Evolutionary conservation across 176 grass and related monocot genomes (phyloP).

Genomic region (Oryza coarctata): DNA sequence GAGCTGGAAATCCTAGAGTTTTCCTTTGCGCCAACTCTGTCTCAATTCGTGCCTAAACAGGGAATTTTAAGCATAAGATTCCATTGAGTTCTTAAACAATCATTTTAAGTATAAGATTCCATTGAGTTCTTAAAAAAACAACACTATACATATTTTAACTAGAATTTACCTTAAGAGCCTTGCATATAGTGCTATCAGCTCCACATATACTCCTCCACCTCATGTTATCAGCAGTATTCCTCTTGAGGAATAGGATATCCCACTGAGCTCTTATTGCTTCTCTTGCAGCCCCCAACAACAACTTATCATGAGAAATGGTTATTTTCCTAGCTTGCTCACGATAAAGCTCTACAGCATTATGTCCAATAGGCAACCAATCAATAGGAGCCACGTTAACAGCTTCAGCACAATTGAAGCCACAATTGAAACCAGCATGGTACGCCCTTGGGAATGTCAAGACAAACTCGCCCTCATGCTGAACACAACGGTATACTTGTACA

Average conservation of each 20-base stretch:
- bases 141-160: slow-evolving; percentile 7
- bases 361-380: slow-evolving; percentile 95
- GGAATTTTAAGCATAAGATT: slow-evolving; percentile 38
- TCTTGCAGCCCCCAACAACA: slow-evolving; percentile 75
- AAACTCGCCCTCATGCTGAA: slow-evolving; percentile 84
- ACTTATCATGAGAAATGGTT: slow-evolving; percentile 91
- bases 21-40: slow-evolving; percentile 56
- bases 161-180: slow-evolving; percentile 73
- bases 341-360: slow-evolving; percentile 87
- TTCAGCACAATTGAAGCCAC: slow-evolving; percentile 97
- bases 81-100: neutral
- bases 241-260: slow-evolving; percentile 68
- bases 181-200: slow-evolving; percentile 63
- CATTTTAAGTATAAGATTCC: slow-evolving; percentile 35
- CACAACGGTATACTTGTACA: slow-evolving; percentile 75
- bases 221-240: slow-evolving; percentile 58
- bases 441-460: slow-evolving; percentile 88
- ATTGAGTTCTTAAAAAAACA: slow-evolving; percentile 1
- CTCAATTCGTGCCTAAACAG: slow-evolving; percentile 63
- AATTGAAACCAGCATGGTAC: slow-evolving; percentile 95
- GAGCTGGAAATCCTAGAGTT: slow-evolving; percentile 51
- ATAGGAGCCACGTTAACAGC: slow-evolving; percentile 94
- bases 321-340: slow-evolving; percentile 71
- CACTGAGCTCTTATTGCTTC: slow-evolving; percentile 90
- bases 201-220: slow-evolving; percentile 73